Percentiles rank a stretch among this genome's conserved stretches.
These are phyloP conservation scores for Pythium phragmiticola DNA, from an alignment of 352 stramenopile genomes.

Conservation along the genomic window DNA sequence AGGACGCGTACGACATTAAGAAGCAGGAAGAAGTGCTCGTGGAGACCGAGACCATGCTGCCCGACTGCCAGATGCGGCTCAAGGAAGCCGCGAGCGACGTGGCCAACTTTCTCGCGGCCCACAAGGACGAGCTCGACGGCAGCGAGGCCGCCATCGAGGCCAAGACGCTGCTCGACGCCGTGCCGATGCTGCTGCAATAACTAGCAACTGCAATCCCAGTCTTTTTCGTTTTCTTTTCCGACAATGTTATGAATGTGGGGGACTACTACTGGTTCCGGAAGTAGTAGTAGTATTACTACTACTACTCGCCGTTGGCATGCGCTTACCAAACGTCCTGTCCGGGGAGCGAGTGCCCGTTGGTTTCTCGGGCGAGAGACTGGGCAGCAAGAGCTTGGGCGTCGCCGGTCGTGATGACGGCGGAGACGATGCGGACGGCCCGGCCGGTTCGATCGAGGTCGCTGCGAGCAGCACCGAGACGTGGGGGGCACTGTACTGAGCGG, in stretches of 20 bases:
- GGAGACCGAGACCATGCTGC: conserved; percentile 81
- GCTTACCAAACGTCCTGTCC: conserved; percentile 37
- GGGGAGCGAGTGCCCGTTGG: conserved; percentile 35
- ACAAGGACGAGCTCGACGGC: conserved; percentile 40
- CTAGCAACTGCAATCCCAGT: too few species aligned
- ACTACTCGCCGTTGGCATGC: neutral
- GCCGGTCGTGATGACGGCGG: conserved; percentile 8
- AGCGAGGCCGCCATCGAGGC: conserved; percentile 43
- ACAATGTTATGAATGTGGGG: conserved; percentile 3
- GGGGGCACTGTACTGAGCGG: conserved; percentile 8
- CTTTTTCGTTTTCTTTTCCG: too few species aligned
- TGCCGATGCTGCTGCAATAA: conserved; percentile 40
- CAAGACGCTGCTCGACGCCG: conserved; percentile 41
- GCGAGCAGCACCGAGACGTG: conserved; percentile 15
- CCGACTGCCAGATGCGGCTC: conserved; percentile 71
- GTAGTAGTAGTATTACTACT: neutral
- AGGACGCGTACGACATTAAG: conserved; percentile 73
- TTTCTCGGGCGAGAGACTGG: conserved; percentile 62
- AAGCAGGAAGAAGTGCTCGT: conserved; percentile 82
- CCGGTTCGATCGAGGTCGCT: neutral
- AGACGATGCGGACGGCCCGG: neutral
- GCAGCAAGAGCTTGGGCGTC: conserved; percentile 38
- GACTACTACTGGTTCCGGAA: too few species aligned
- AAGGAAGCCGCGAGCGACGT: conserved; percentile 59
- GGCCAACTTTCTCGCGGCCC: conserved; percentile 39